Base-by-base conservation (phyloP, 768 basidiomycete species). In the Amanita rubescens region DNA sequence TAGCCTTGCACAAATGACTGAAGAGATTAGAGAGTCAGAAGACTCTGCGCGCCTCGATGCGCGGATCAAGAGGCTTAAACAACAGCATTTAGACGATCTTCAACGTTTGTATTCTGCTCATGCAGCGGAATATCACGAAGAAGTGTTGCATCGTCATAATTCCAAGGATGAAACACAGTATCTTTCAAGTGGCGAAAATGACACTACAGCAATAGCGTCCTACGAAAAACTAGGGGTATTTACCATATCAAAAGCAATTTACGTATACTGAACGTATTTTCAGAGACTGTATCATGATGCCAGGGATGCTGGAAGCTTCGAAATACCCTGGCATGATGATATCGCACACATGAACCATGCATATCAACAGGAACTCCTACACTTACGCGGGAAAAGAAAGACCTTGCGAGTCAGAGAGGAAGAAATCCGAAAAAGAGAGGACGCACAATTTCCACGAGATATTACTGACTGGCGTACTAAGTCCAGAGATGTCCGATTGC, bases 401-500 rank as follows among this genome's bases (percentile, higher is more conserved):
- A 53, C 59, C 15, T 44, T 63, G 12, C 61, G 60, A 44, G 44
- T 30, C 8, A 51, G 58, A 14, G 60, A 70, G 48, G 64, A 66
- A 38, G 56, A 62, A 32, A 57, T 37, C 15, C 65, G 64, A 1
- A 63, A 58, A 51, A 52, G 51, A 19, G 62, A 56, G 6, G 66
- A 70, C 15, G 58, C 60, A 5, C 60, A 61, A 44, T 74, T 75
- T 53, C 75, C 75, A 3, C 43, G 48, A 10, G 63, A 62, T 20
- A 58, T 63, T 4, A 67, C 63, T 14, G 73, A 75, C 0, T 77
- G 67, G 56, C 30, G 62, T 8, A 49, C 35, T 15, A 71, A 70
- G 59, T 22, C 65, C 6, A 71, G 71, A 17, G 78, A 80, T 22
- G 62, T 70, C 0, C 72, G 78, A 64, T 60, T 77, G n/a, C 74